These are phyloP conservation scores for Spencermartinsiella ligniputridi DNA, from an alignment of 1,139 yeast genomes.

Conservation along the genomic window DNA sequence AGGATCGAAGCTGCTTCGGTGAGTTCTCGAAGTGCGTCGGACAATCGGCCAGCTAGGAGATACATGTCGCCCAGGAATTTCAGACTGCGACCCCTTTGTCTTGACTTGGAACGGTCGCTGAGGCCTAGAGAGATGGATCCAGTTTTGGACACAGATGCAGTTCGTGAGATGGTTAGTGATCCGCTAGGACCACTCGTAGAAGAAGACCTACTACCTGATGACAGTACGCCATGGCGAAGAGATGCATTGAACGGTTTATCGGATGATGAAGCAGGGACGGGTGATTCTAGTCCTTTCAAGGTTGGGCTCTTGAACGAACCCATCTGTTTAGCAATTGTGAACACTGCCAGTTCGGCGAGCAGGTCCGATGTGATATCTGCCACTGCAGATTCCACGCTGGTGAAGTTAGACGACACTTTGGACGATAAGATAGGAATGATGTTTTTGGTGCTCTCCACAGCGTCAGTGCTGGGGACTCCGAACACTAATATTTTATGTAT, in stretches of 20 bases:
- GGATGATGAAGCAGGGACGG: constrained; percentile 9
- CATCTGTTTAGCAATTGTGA: constrained; percentile 43
- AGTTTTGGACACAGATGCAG: constrained; percentile 20
- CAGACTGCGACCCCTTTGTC: constrained; percentile 66
- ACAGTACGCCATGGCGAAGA: constrained; percentile 37
- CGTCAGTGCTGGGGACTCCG: constrained; percentile 42
- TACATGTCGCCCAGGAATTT: constrained; percentile 75
- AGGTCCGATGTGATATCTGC: constrained; percentile 69
- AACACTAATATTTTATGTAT: constrained; percentile 61
- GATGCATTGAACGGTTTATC: constrained; percentile 18
- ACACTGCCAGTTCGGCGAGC: constrained; percentile 57
- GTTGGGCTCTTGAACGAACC: constrained; percentile 35
- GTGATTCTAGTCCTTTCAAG: constrained; percentile 29
- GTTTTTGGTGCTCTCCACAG: constrained; percentile 28
- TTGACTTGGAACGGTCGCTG: constrained; percentile 49
- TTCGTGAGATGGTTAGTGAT: constrained; percentile 4
- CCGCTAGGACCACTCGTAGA: constrained; percentile 1
- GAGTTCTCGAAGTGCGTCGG: constrained; percentile 66
- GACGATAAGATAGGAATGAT: constrained; percentile 31
- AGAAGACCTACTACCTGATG: constrained; percentile 33
- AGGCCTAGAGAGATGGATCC: constrained; percentile 36
- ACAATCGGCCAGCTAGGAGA: constrained; percentile 71
- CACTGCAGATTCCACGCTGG: constrained; percentile 61
- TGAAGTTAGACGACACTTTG: constrained; percentile 29
- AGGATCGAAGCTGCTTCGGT: constrained; percentile 64